These are phyloP conservation scores for Salvia miltiorrhiza DNA, from an alignment of 257 asterid species.

Conservation along the genomic window DNA sequence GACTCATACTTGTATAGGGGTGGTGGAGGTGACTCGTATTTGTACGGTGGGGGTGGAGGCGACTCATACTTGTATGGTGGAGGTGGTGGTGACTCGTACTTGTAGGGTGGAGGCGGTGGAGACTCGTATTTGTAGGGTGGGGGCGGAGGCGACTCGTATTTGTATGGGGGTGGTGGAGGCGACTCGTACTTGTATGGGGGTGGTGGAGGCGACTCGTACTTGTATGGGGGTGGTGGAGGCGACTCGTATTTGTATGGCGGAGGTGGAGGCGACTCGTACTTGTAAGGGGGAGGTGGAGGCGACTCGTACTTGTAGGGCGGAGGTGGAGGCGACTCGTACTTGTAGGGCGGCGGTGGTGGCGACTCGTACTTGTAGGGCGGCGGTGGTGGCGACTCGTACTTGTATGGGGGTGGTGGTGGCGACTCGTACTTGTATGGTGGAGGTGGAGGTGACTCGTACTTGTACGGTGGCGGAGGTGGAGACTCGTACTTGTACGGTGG, in stretches of 20 bases:
- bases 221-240: not conserved
- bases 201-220: not conserved
- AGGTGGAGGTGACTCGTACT: not conserved
- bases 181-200: not conserved
- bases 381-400: conserved; percentile 7
- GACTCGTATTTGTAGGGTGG: not conserved
- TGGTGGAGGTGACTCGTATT: not conserved
- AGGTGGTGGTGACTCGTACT: not conserved
- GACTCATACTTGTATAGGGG: conserved; percentile 1
- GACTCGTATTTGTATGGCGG: not conserved
- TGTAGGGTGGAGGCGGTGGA: not conserved
- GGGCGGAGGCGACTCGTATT: not conserved
- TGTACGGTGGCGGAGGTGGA: not conserved
- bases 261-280: not conserved
- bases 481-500: not conserved
- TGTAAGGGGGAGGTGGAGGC: not conserved
- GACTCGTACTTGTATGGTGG: not conserved
- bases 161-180: not conserved
- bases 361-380: not conserved
- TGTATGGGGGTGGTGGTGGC: not conserved
- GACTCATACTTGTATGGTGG: too few species aligned
- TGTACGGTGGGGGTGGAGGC: not conserved
- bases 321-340: not conserved
- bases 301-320: conserved; percentile 9
- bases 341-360: not conserved